phyloP scores from a whole-genome alignment of 164 flowering plant genomes.

The Kalanchoe fedtschenkoi region DNA sequence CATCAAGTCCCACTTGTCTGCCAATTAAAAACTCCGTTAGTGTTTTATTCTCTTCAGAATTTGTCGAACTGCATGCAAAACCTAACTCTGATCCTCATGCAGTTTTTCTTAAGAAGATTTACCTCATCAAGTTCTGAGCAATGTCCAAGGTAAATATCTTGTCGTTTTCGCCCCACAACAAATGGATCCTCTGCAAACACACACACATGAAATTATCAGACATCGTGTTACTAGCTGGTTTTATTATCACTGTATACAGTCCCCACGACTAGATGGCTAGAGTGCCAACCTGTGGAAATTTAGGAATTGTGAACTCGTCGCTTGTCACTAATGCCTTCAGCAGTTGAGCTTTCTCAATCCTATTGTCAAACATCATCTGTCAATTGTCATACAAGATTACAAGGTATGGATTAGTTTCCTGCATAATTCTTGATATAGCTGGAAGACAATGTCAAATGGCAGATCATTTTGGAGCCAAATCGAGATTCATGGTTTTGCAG shows the following conservation, averaged over 20 bases:
- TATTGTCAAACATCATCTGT: neutral
- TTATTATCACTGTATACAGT: neutral
- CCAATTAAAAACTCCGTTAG: neutral
- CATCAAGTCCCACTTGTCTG: constrained; percentile 22
- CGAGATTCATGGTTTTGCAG: neutral
- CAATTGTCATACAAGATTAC: neutral
- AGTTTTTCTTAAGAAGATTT: neutral
- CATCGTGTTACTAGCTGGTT: neutral
- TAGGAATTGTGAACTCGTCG: neutral
- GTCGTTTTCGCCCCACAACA: neutral
- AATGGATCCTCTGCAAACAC: neutral
- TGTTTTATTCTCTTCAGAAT: too few species aligned
- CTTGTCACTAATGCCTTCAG: constrained; percentile 5
- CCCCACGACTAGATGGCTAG: neutral
- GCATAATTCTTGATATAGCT: neutral
- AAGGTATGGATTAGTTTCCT: neutral
- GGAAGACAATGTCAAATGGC: neutral
- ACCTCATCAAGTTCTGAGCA: neutral
- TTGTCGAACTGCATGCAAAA: neutral
- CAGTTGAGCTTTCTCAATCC: neutral
- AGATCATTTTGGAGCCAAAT: neutral
- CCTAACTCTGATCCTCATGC: neutral
- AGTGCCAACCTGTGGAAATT: neutral
- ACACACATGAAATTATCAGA: too few species aligned
- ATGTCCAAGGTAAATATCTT: neutral